Conservation (phyloP, 2,329 filamentous ascomycete species). For the Pyrenochaeta sp. region DNA sequence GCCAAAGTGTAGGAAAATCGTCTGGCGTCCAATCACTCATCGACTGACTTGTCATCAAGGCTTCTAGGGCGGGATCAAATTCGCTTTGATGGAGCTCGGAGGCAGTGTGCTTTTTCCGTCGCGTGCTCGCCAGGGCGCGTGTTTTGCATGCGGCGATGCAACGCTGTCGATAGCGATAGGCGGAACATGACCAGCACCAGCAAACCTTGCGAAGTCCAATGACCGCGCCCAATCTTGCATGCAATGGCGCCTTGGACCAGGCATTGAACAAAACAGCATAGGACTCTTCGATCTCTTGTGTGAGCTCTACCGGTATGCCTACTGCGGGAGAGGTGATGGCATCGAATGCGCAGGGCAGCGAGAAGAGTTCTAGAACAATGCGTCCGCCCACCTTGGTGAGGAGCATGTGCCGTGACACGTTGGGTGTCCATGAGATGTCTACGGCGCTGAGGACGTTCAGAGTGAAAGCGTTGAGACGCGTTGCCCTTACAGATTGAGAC, state of each 20-base stretch:
- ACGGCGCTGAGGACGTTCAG: conserved; percentile 23
- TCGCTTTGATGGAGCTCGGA: conserved; percentile 6
- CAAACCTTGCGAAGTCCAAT: conserved; percentile 15
- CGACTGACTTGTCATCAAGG: conserved; percentile 16
- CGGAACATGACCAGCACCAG: conserved; percentile 28
- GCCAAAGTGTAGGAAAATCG: conserved; percentile 27
- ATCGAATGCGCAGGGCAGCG: conserved; percentile 23
- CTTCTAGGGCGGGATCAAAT: conserved; percentile 18
- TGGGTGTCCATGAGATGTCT: conserved; percentile 24
- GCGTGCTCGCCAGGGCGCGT: no score
- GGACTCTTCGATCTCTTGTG: conserved; percentile 26
- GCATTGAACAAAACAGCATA: conserved; percentile 30
- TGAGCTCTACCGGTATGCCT: conserved; percentile 16
- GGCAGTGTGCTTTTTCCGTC: background rate
- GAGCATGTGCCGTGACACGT: conserved; percentile 28
- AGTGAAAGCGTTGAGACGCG: conserved; percentile 24
- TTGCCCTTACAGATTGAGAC: conserved; percentile 18
- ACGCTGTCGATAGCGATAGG: conserved; percentile 13
- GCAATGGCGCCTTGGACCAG: conserved; percentile 10
- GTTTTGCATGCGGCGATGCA: conserved; percentile 10
- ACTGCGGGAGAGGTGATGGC: conserved; percentile 12
- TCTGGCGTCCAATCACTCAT: conserved; percentile 26
- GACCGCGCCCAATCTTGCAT: conserved; percentile 14
- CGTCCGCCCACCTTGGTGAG: conserved; percentile 18
- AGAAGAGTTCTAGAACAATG: conserved; percentile 22